phyloP scores from a whole-genome alignment of 768 basidiomycete genomes.

The Lentinula raphanica region DNA sequence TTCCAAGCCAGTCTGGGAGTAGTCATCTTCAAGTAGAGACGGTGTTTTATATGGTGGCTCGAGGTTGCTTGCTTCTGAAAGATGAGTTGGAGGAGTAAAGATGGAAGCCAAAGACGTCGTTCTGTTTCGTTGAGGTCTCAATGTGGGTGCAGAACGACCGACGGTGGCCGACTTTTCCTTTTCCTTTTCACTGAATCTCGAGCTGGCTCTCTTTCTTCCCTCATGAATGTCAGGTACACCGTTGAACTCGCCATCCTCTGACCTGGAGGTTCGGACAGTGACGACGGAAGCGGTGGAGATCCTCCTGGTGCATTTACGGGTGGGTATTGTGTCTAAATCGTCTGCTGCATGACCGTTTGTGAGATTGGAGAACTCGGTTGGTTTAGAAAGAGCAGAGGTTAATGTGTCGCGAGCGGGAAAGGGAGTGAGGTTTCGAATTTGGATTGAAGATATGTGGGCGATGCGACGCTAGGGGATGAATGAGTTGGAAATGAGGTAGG shows the following conservation, averaged over 20 bases:
- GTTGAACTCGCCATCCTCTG: conserved; percentile 39
- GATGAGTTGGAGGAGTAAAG: neutral
- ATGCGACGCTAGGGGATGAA: conserved; percentile 55
- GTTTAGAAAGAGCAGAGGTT: conserved; percentile 68
- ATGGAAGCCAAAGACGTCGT: conserved; percentile 35
- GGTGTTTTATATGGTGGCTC: conserved; percentile 22
- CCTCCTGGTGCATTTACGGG: conserved; percentile 55
- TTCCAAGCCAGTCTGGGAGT: conserved; percentile 67
- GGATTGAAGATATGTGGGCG: conserved; percentile 67
- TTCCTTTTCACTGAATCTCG: conserved; percentile 36
- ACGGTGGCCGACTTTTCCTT: conserved; percentile 11
- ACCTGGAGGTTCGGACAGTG: conserved; percentile 40
- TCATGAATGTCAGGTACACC: conserved; percentile 26
- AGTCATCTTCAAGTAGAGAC: conserved; percentile 37
- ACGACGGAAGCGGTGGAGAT: conserved; percentile 54
- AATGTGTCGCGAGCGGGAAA: conserved; percentile 77
- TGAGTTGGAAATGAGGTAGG: neutral
- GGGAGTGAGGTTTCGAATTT: conserved; percentile 79
- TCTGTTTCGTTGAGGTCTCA: conserved; percentile 36
- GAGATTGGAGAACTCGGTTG: conserved; percentile 45
- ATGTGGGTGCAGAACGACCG: conserved; percentile 22
- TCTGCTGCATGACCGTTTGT: conserved; percentile 56
- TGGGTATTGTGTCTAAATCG: conserved; percentile 60
- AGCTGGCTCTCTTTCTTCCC: conserved; percentile 40
- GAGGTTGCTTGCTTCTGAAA: conserved; percentile 18